Evolutionary conservation across 1,284 basidiomycete genomes (phyloP), one percentile per base, ranked within the genome.

Genomic region (Apiotrichum akiyoshidainum): DNA sequence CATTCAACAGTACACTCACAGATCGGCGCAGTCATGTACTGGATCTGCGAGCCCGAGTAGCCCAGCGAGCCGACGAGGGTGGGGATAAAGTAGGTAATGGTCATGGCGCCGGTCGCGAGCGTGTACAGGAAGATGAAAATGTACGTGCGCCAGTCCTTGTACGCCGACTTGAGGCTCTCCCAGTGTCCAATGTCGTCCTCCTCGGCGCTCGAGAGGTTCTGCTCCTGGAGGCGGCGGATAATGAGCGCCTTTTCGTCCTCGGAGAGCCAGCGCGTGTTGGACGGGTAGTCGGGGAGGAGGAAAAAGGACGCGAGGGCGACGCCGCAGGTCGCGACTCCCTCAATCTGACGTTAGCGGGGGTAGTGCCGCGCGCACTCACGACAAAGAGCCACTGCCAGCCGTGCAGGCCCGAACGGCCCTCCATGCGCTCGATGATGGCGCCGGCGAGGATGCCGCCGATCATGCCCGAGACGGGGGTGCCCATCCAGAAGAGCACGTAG

Each of bases 71-170:
- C 69, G 31, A 72, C 68, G 22, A 74, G 64, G 6, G 66, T 69
- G 39, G 75, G 75, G 52, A 77, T 72, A 57, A 77, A 77, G 67
- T 77, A 77, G 42, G 70, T 68, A 48, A 77, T 76, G 21, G 72
- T 75, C 60, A 71, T 69, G 26, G 71, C 61, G 37, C 75, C 73
- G 12, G 73, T 74, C 17, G 68, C 61, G 34, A 74, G 63, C 58
- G 70, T 71, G 60, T 69, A 73, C 62, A 75, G 68, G 59, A 74
- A 58, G 46, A 68, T 58, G 46, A 74, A 72, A 16, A 66, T 55
- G 60, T 68, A 77, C 5, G 68, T 72, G 31, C 74, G 65, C 75
- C 75, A 78, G 63, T 73, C 69, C 26, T 40, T 58, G 21, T 55
- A 59, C 12, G 70, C 70, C 46, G 60, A 50, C 19, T 58, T 48